phyloP scores from a whole-genome alignment of 2,329 filamentous ascomycete species.

The Aureobasidium vineae region DNA sequence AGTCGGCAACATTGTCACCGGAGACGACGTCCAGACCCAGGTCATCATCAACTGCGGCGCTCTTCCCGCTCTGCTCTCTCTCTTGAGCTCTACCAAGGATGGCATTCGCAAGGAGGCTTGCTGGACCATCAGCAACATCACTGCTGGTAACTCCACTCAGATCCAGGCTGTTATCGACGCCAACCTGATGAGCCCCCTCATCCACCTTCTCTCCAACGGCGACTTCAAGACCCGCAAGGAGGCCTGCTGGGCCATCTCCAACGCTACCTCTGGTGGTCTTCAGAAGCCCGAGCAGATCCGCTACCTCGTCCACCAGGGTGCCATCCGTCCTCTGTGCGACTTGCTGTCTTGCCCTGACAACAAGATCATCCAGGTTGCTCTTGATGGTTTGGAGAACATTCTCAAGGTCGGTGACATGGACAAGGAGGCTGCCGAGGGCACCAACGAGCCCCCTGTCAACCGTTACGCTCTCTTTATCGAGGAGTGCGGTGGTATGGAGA shows the following conservation, averaged over 20 bases:
- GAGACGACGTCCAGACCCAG: conserved; percentile 97
- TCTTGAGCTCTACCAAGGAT: conserved; percentile 96
- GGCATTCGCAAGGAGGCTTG: conserved; percentile 99
- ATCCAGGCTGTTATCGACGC: conserved; percentile 97
- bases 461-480: conserved; percentile 97
- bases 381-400: conserved; percentile 98
- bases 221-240: conserved; percentile 99
- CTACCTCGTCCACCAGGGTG: conserved; percentile 88
- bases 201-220: conserved; percentile 92
- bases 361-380: conserved; percentile 98
- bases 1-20: conserved; percentile 97
- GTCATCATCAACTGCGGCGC: conserved; percentile 99
- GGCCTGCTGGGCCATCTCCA: conserved; percentile 99
- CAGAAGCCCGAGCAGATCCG: conserved; percentile 99
- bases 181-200: conserved; percentile 93
- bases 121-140: conserved; percentile 99
- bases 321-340: conserved; percentile 96
- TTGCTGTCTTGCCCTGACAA: conserved; percentile 95
- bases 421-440: conserved; percentile 80
- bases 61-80: conserved; percentile 84
- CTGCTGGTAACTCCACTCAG: conserved; percentile 94
- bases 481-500: conserved; percentile 98
- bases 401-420: conserved; percentile 99
- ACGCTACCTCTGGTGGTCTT: conserved; percentile 93
- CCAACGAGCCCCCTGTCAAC: conserved; percentile 76